phyloP scores from a whole-genome alignment of 108 stramenopile genomes.

The Seminavis robusta region DNA sequence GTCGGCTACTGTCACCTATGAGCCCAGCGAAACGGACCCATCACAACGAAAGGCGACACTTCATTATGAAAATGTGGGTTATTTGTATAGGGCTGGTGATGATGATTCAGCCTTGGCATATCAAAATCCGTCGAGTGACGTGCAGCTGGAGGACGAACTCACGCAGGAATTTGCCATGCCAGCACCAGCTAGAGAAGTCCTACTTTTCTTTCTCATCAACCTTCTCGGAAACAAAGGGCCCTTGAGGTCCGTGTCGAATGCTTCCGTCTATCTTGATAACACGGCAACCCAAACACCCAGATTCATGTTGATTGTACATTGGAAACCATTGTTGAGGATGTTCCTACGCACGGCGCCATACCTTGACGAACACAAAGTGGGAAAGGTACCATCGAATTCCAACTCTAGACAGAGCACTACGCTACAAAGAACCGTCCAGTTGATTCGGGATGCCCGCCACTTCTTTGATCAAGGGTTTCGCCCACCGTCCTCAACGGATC shows the following conservation, averaged over 20 bases:
- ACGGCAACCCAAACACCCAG: constrained; percentile 1
- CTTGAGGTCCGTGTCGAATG: constrained; percentile 68
- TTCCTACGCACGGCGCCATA: constrained; percentile 80
- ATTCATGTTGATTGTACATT: constrained; percentile 61
- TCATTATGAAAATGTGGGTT: constrained; percentile 58
- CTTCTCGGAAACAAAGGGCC: constrained; percentile 70
- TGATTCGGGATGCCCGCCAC: constrained; percentile 71
- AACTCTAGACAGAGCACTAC: constrained; percentile 52
- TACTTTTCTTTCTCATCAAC: constrained; percentile 57
- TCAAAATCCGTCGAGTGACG: constrained; percentile 8
- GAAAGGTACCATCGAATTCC: constrained; percentile 45
- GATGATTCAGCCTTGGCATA: constrained; percentile 9
- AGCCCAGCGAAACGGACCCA: constrained; percentile 18
- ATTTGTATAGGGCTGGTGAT: constrained; percentile 19
- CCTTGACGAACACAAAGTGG: constrained; percentile 74
- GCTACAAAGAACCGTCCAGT: constrained; percentile 61
- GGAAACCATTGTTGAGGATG: constrained; percentile 66
- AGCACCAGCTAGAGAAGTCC: constrained; percentile 63
- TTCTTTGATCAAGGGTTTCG: constrained; percentile 79
- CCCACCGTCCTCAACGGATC: constrained; percentile 22
- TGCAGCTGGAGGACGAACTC: constrained; percentile 36
- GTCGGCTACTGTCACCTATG: constrained; percentile 50
- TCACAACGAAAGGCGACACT: constrained; percentile 2
- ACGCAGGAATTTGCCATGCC: constrained; percentile 65
- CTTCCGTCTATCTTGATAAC: constrained; percentile 41